Evolutionary conservation across 805 yeast genomes (phyloP), one percentile per base, ranked within the genome.

Genomic region (Lipomyces oligophaga): DNA sequence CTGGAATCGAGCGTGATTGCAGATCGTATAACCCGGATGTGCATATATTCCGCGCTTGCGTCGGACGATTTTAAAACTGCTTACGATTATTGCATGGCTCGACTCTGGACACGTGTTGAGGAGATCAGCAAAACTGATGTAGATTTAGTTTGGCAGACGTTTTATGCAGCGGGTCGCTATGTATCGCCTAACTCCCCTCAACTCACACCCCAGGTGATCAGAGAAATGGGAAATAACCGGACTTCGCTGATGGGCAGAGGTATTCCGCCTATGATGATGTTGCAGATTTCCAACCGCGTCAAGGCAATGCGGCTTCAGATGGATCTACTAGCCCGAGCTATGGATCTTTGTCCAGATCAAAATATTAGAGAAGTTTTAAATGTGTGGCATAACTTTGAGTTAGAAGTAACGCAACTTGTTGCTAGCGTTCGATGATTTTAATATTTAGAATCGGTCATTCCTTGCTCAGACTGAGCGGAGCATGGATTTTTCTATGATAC

Each of bases 131-230:
- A 37, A 10, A 34, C 65, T 10, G 59, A 55, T 43, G 67, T 67
- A 15, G 65, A 70, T 38, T 37, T 59, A 13, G 61, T 68, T 5
- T 87, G 96, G 95, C 71, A 80, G 21, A 78, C 85, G 0, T 78
- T 83, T 51, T 82, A 80, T 58, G 95, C 85, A 57, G 80, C 83
- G 2, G 84, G 85, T 2, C 82, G 83, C 63, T 75, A 62, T 62
- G 59, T 65, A 26, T 71, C 77, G 16, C 76, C 78, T 5, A 63
- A 63, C 20, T 71, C 78, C 15, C 35, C 42, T 1, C 18, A 39
- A 2, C 18, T 34, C 22, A 26, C 36, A 16, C 49, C 53, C 16
- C 44, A 51, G 24, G 48, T 47, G 7, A 31, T 30, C 6, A 18
- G 38, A 20, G 6, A 7, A 4, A 13, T 5, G 27, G 26, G 27